A percentile compares a stretch with the other conserved stretches of the same genome.
These are phyloP conservation scores for Psidium guajava DNA, from an alignment of 345 rosid genomes.

Conservation along the genomic window DNA sequence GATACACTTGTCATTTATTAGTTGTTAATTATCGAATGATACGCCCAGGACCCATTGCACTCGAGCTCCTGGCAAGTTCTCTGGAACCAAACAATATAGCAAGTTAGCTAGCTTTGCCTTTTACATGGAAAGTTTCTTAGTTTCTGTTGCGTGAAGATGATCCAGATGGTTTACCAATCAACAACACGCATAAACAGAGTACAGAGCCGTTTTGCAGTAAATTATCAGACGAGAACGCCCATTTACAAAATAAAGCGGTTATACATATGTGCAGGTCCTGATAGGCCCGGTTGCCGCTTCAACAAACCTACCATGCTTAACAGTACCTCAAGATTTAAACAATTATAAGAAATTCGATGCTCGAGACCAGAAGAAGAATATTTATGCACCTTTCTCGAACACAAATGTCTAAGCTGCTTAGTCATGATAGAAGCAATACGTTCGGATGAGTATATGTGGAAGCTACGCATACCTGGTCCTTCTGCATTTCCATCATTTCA, in stretches of 20 bases:
- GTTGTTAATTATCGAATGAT: neutral
- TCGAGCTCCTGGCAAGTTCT: neutral
- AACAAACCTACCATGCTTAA: neutral
- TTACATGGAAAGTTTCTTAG: neutral
- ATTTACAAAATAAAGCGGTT: neutral
- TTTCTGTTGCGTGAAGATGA: neutral
- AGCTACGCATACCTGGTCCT: slow-evolving; percentile 6
- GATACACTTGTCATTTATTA: neutral
- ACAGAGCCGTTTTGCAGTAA: neutral
- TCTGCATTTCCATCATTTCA: slow-evolving; percentile 2
- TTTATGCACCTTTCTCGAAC: neutral
- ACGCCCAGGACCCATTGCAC: neutral
- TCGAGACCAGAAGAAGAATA: neutral
- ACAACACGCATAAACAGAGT: neutral
- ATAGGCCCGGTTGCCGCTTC: neutral
- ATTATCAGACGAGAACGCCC: neutral
- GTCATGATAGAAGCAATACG: neutral
- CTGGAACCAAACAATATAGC: neutral
- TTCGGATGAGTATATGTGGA: neutral
- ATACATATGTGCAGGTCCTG: neutral
- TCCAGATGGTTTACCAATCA: neutral
- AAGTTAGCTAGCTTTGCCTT: neutral
- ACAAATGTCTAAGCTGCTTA: neutral
- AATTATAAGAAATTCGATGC: neutral
- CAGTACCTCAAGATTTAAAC: neutral